Evolutionary conservation across 2,329 filamentous ascomycete species (phyloP), one percentile per base, ranked within the genome.

Genomic region (Sporothrix phasma): DNA sequence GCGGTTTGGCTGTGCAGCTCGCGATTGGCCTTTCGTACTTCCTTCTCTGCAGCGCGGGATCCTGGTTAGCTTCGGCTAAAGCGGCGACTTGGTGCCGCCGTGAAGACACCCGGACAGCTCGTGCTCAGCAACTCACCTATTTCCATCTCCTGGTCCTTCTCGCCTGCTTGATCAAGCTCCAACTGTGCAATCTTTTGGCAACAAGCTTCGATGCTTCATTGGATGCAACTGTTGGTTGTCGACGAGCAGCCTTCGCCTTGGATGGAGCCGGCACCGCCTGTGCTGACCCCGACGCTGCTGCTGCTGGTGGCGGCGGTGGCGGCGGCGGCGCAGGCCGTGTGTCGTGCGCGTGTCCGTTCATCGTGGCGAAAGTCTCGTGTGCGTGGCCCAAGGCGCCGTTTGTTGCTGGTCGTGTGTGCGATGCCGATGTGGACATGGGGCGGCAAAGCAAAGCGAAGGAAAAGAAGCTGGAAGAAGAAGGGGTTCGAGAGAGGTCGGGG

Each of bases 71-170:
- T 51, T 13, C 5, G n/a, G 26, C 11, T 4, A 24, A 1, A 41
- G n/a, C 3, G 11, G 53, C 10, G 51, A 29, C 51, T 34, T 37
- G 34, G 26, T 13, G 19, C n/a, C 17, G 29, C 17, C 61, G 31
- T 34, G 3, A n/a, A 17, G 6, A 47, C 11, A 15, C 1, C 19
- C 6, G 1, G n/a, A n/a, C n/a, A n/a, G 22, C 19, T 26, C 45
- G 45, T 26, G n/a, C n/a, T 3, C 22, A 47, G 10, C 22, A 15
- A 17, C 41, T 58, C 67, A 96, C 92, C 91, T 74, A 99, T 97
- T 80, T 97, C 94, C 66, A 89, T 85, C 77, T 97, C 92, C 76
- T 97, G 91, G 70, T 96, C 93, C 76, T 95, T 96, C 74, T 96
- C 92, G 66, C 91, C 90, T 11, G 92, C 92, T 59, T 89, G 90